A percentile compares a stretch with the other conserved stretches of the same genome.
Evolutionary conservation across 139 green algal genomes (phyloP).

Genomic region (Parachlorella kessleri): DNA sequence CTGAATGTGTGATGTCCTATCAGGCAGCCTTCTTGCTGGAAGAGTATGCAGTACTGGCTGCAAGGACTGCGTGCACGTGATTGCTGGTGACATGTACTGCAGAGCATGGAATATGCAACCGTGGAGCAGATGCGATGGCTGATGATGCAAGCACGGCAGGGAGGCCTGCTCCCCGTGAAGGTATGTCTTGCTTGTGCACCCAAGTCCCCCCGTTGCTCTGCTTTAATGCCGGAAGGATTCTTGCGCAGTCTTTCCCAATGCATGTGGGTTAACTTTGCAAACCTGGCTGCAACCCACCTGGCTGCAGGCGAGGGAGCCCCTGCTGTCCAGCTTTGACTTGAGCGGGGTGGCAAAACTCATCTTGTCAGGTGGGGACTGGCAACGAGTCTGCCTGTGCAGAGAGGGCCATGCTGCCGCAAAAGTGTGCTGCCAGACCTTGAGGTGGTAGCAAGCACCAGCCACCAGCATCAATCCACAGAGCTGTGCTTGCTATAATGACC

Average conservation of each 20-base stretch:
- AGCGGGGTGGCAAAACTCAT: conserved; percentile 47
- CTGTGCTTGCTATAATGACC: neutral
- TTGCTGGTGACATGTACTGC: too few relatives aligned
- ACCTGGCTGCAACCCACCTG: neutral
- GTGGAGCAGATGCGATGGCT: neutral
- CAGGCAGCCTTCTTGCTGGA: too few relatives aligned
- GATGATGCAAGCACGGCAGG: neutral
- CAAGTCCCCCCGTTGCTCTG: too few relatives aligned
- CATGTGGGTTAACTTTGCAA: too few relatives aligned
- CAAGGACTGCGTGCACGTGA: too few relatives aligned
- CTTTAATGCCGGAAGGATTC: neutral
- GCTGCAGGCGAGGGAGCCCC: neutral
- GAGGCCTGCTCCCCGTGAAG: neutral
- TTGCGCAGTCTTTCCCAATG: neutral
- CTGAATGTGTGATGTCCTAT: too few relatives aligned
- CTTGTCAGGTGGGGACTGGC: neutral
- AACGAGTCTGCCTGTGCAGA: neutral
- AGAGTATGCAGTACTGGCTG: too few relatives aligned
- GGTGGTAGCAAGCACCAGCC: neutral
- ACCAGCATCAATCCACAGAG: neutral
- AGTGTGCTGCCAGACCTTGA: neutral
- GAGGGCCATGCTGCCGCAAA: neutral
- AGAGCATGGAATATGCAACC: too few relatives aligned
- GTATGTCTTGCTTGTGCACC: too few relatives aligned
- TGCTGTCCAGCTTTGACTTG: conserved; percentile 52